phyloP scores from a whole-genome alignment of 2,329 filamentous ascomycete species.

The Sarocladium kiliense region DNA sequence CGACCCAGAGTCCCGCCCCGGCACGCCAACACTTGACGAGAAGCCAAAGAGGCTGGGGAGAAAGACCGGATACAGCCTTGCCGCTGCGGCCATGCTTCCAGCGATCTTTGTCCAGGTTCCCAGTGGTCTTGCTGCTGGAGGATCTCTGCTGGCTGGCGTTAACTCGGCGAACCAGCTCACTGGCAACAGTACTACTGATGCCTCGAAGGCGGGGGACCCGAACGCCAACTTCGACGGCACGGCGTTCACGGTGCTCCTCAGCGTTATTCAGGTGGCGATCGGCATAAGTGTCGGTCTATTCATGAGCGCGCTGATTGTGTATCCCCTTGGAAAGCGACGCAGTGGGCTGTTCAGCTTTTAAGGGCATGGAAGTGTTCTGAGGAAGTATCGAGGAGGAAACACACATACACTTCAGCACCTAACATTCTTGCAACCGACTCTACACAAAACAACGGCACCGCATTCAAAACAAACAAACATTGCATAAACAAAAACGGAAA shows the following conservation, averaged over 20 bases:
- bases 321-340: slow-evolving; percentile 52
- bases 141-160: slow-evolving; percentile 54
- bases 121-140: slow-evolving; percentile 55
- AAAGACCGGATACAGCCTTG: slow-evolving; percentile 66
- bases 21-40: slow-evolving; percentile 15
- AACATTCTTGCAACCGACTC: not conserved
- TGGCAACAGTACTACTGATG: slow-evolving; percentile 27
- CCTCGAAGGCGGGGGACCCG: slow-evolving; percentile 14
- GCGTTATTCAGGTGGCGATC: slow-evolving; percentile 57
- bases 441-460: not conserved
- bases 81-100: slow-evolving; percentile 78
- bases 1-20: slow-evolving; percentile 27
- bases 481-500: not conserved
- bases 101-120: slow-evolving; percentile 74
- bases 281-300: slow-evolving; percentile 58
- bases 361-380: not conserved
- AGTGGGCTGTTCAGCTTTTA: slow-evolving; percentile 53
- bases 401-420: not conserved
- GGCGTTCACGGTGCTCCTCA: slow-evolving; percentile 49
- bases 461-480: not conserved
- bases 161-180: slow-evolving; percentile 51
- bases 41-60: slow-evolving; percentile 27
- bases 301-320: slow-evolving; percentile 49
- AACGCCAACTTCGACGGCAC: slow-evolving; percentile 34
- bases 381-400: not conserved